A percentile compares a stretch with the other conserved stretches of the same genome.
Evolutionary conservation across 441 rosid species (phyloP).

Genomic region (Biscutella laevigata): DNA sequence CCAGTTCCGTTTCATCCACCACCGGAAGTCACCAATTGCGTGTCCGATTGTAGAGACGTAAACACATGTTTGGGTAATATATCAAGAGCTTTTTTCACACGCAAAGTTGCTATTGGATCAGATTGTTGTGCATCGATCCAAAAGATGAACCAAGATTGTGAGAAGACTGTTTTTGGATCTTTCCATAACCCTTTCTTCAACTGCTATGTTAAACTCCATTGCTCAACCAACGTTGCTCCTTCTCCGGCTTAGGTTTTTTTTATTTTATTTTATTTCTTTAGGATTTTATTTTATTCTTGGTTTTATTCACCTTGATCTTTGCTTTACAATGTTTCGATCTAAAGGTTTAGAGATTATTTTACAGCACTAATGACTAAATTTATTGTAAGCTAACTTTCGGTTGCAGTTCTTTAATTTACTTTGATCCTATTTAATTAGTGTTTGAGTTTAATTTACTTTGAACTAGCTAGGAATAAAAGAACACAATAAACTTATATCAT

Average conservation of each 20-base stretch:
- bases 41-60: slow-evolving; percentile 21
- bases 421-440: no score
- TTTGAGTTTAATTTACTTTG: no score
- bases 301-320: neutral
- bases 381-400: no score
- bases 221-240: slow-evolving; percentile 20
- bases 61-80: slow-evolving; percentile 14
- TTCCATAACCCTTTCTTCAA: slow-evolving; percentile 23
- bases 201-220: slow-evolving; percentile 12
- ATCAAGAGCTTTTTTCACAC: slow-evolving; percentile 12
- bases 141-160: slow-evolving; percentile 19
- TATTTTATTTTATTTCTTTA: neutral
- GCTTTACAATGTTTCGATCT: neutral
- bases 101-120: neutral
- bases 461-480: slow-evolving; percentile 6
- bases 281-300: neutral
- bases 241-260: slow-evolving; percentile 13
- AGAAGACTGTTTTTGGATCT: slow-evolving; percentile 23
- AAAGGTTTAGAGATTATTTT: no score
- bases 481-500: neutral
- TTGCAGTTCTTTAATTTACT: no score
- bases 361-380: no score
- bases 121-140: slow-evolving; percentile 17
- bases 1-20: slow-evolving; percentile 18
- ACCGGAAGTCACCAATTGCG: slow-evolving; percentile 16